Evolutionary conservation across 2,329 filamentous ascomycete species (phyloP).

Genomic region (Botryosphaeria dothidea): DNA sequence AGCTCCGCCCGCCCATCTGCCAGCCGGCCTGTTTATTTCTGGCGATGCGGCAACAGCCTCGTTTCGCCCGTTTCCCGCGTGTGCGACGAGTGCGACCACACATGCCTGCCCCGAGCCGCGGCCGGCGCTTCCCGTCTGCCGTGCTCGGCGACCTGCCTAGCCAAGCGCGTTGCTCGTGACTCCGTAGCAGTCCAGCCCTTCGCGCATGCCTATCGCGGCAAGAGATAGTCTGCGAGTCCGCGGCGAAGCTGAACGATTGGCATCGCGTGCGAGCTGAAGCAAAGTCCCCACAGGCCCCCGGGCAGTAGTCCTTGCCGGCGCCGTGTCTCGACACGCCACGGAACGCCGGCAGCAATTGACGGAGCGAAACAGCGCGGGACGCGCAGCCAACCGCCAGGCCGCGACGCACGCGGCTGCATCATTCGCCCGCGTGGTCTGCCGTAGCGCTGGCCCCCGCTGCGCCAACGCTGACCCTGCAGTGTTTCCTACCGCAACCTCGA

Average conservation of each 20-base stretch:
- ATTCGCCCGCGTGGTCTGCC: neutral
- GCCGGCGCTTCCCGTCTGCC: conserved; percentile 8
- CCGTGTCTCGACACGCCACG: neutral
- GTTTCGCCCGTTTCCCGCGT: no score
- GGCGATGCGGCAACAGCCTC: neutral
- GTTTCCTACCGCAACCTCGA: neutral
- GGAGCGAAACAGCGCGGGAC: neutral
- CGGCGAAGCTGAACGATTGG: neutral
- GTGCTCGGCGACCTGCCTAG: neutral
- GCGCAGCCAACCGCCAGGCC: neutral
- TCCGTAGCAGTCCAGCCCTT: neutral
- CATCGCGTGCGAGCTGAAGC: conserved; percentile 1
- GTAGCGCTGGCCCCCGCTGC: neutral
- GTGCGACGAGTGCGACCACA: neutral
- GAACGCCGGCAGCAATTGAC: neutral
- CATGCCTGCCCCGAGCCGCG: neutral
- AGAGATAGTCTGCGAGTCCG: neutral
- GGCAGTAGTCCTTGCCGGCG: neutral
- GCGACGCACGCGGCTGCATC: neutral
- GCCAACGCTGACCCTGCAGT: neutral
- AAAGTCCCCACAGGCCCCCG: neutral
- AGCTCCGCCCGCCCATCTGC: neutral
- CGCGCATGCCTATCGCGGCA: conserved; percentile 7
- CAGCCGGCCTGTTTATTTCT: neutral
- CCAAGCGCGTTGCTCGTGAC: conserved; percentile 4